A percentile compares a stretch with the other conserved stretches of the same genome.
phyloP scores from a whole-genome alignment of 768 basidiomycete genomes.

The Panaeolus papilionaceus region DNA sequence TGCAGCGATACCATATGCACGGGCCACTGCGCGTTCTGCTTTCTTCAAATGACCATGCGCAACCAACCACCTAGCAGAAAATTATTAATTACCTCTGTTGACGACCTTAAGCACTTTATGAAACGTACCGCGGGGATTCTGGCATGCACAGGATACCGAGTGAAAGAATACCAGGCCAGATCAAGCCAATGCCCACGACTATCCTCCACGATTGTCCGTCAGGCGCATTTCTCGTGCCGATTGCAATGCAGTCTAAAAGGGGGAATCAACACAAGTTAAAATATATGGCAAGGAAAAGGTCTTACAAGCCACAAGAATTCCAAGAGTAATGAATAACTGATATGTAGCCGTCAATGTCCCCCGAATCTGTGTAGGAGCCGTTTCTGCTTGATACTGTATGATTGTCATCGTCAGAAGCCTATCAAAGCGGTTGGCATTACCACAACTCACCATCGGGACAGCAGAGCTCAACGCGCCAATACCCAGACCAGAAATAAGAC shows the following conservation, averaged over 20 bases:
- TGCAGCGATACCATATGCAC: conserved; percentile 51
- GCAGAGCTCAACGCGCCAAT: conserved; percentile 73
- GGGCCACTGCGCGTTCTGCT: conserved; percentile 54
- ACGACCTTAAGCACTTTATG: background rate
- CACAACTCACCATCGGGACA: conserved; percentile 59
- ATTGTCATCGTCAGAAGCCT: conserved; percentile 5
- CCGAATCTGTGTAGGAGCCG: conserved; percentile 73
- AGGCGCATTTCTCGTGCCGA: conserved; percentile 60
- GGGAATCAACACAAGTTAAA: background rate
- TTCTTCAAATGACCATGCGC: conserved; percentile 51
- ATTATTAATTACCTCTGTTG: background rate
- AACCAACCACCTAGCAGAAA: conserved; percentile 57
- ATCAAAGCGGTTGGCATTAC: conserved; percentile 12
- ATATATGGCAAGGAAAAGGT: conserved; percentile 15
- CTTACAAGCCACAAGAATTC: conserved; percentile 70
- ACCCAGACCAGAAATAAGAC: conserved; percentile 69
- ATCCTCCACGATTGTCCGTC: conserved; percentile 65
- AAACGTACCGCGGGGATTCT: conserved; percentile 57
- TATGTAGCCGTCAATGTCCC: conserved; percentile 70
- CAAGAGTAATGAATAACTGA: conserved; percentile 72
- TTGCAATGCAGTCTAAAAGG: conserved; percentile 63
- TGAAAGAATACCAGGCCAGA: conserved; percentile 68
- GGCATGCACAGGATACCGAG: conserved; percentile 75
- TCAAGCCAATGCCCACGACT: conserved; percentile 63
- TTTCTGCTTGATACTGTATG: conserved; percentile 69